Base-by-base conservation (phyloP, 1,139 yeast genomes). In the Blastobotrys raffinosifermentans region DNA sequence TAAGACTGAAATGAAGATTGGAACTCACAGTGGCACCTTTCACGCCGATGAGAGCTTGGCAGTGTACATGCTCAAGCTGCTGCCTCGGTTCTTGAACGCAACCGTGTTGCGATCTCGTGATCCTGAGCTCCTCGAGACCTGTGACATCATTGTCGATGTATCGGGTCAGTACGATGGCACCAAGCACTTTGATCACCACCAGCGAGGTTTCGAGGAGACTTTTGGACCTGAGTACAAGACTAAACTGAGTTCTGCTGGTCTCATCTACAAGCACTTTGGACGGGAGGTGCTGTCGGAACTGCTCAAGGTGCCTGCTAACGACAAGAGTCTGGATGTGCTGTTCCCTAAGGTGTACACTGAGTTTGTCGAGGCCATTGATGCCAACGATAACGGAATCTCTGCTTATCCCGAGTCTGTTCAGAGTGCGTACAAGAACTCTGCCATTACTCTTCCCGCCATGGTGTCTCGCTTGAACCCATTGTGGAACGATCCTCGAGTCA, bases 1-100 rank as follows among this genome's bases (percentile, higher is more conserved):
- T 32, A 31, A 51, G 34, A 34, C 25, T 32, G 31, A 51, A 37
- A 43, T 48, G 46, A 71, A 74, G 53, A 83, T 89, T 44, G 89
- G 96, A 54, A 89, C 96, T 11, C 96, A 87, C 57, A 84, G 93
- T 31, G 98, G 98, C 6, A 74, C 89, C 0, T 91, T 91, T 70
- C 98, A 91, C 56, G 97, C 98, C 15, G 98, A 91, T 62, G 98
- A 91, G 61, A 80, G 95, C n/a, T 72, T 93, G 43, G 98, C 97
- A 2, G 96, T 89, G 2, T 89, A 73, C 61, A 78, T 91, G 82
- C 68, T 91, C 42, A 76, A 73, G 52, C 67, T 76, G 19, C 67
- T 91, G 37, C 94, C 96, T 3, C 70, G 74, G 57, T 91, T 62
- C 61, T 58, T 73, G 39, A 70, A 77, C 42, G 80, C 94, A 10